Evolutionary conservation across 2,329 filamentous ascomycete genomes (phyloP).

Genomic region (Colletotrichum simmondsii): DNA sequence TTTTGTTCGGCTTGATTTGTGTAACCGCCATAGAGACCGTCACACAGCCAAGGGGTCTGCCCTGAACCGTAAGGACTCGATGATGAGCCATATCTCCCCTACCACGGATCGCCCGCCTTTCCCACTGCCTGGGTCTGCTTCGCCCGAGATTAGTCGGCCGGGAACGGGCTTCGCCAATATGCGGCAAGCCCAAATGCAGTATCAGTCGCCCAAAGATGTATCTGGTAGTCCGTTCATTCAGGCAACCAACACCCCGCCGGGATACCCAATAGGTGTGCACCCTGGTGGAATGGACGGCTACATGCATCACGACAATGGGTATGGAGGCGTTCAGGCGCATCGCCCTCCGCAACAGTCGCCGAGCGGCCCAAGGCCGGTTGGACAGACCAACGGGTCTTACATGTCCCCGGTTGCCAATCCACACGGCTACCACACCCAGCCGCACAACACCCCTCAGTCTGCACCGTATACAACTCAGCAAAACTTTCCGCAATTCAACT

Average conservation of each 20-base stretch:
- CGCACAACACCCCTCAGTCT: constrained; percentile 56
- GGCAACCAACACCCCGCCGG: constrained; percentile 52
- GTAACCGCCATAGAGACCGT: constrained; percentile 84
- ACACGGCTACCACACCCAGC: constrained; percentile 59
- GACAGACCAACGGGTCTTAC: constrained; percentile 61
- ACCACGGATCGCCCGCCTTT: constrained; percentile 54
- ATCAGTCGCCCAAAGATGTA: constrained; percentile 57
- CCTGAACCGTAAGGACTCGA: constrained; percentile 77
- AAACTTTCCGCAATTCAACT: constrained; percentile 70
- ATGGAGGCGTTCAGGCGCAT: constrained; percentile 43
- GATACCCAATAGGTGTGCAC: constrained; percentile 41
- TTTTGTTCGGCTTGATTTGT: constrained; percentile 93
- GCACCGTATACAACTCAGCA: constrained; percentile 67
- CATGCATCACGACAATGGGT: constrained; percentile 52
- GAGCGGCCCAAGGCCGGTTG: constrained; percentile 54
- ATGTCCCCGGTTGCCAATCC: constrained; percentile 64
- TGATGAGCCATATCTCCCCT: constrained; percentile 63
- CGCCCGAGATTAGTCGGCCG: constrained; percentile 59
- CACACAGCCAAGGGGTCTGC: constrained; percentile 84
- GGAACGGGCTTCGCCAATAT: constrained; percentile 54
- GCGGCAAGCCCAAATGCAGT: constrained; percentile 52
- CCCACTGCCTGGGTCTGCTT: constrained; percentile 53
- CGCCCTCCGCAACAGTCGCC: constrained; percentile 53
- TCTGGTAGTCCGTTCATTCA: constrained; percentile 59
- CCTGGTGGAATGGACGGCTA: constrained; percentile 55